Percentiles rank a stretch among this genome's conserved stretches.
Conservation (phyloP, 306 rosid genomes). For the Cicer judaicum region DNA sequence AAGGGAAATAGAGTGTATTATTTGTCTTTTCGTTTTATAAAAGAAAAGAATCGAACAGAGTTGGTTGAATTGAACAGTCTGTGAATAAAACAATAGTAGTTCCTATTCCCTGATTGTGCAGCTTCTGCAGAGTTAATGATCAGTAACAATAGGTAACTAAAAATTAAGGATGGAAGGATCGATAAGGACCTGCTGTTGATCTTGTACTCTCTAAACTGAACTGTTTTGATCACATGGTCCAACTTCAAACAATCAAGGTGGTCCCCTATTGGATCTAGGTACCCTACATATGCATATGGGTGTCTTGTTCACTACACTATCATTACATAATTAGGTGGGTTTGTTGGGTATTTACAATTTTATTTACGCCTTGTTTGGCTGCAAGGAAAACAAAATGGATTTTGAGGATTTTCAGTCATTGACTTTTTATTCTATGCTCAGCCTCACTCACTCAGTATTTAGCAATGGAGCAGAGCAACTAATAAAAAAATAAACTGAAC, state of each 20-base stretch:
- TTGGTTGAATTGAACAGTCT: constrained; percentile 24
- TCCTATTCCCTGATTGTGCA: constrained; percentile 42
- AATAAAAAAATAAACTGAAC: neutral
- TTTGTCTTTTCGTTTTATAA: neutral
- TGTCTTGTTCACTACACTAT: constrained; percentile 6
- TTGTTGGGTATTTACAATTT: constrained; percentile 15
- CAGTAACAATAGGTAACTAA: neutral
- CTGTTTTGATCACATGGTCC: constrained; percentile 32
- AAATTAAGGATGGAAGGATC: constrained; percentile 19
- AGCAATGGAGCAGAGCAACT: neutral
- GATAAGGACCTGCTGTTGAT: neutral
- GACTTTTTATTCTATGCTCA: neutral
- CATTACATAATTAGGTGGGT: constrained; percentile 21
- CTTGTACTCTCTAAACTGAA: neutral
- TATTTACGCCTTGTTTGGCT: constrained; percentile 28
- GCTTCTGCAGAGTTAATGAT: constrained; percentile 36
- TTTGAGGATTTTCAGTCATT: neutral
- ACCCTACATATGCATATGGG: constrained; percentile 22
- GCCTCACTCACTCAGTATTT: neutral
- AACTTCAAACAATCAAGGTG: constrained; percentile 13
- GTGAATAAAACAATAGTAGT: neutral
- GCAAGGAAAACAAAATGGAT: constrained; percentile 15
- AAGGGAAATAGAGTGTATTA: constrained; percentile 15
- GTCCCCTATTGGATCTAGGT: constrained; percentile 36
- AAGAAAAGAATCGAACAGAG: constrained; percentile 29